Evolutionary conservation across 2,329 filamentous ascomycete genomes (phyloP).

Genomic region (Alternaria sp.): DNA sequence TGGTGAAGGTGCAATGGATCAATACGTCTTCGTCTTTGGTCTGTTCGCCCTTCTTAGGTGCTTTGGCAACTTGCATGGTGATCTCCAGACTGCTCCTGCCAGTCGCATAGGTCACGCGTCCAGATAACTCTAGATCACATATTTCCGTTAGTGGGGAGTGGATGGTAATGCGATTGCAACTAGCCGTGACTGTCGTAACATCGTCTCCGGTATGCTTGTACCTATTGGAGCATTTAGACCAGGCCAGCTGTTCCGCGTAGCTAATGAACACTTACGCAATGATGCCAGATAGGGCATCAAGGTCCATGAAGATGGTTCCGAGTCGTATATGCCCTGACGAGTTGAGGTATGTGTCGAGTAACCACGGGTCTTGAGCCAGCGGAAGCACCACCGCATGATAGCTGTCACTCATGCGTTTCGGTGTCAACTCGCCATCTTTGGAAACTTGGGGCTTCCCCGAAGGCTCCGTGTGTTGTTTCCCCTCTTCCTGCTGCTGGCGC

Average conservation of each 20-base stretch:
- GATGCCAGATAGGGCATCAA: conserved; percentile 79
- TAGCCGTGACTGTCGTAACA: conserved; percentile 70
- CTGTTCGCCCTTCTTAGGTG: conserved; percentile 65
- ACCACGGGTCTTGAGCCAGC: conserved; percentile 76
- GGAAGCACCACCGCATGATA: conserved; percentile 74
- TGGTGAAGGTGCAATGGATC: conserved; percentile 78
- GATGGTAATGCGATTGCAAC: conserved; percentile 71
- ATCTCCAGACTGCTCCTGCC: conserved; percentile 78
- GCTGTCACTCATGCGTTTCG: conserved; percentile 75
- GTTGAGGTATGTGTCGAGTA: conserved; percentile 81
- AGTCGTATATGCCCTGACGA: conserved; percentile 75
- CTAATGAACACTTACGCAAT: conserved; percentile 68
- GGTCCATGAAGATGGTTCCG: conserved; percentile 79
- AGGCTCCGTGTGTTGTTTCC: conserved; percentile 40
- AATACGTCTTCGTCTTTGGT: conserved; percentile 68
- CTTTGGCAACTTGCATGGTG: conserved; percentile 75
- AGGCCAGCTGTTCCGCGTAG: conserved; percentile 54
- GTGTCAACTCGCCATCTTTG: conserved; percentile 65
- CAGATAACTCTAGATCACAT: conserved; percentile 77
- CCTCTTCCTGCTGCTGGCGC: conserved; percentile 58
- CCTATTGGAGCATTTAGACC: conserved; percentile 32
- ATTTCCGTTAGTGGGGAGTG: conserved; percentile 77
- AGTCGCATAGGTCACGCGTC: conserved; percentile 74
- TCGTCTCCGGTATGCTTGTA: conserved; percentile 75
- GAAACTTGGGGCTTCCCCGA: conserved; percentile 49